A percentile compares a stretch with the other conserved stretches of the same genome.
Evolutionary conservation across 108 stramenopile genomes (phyloP).

Genomic region (Cafeteria roenbergensis): DNA sequence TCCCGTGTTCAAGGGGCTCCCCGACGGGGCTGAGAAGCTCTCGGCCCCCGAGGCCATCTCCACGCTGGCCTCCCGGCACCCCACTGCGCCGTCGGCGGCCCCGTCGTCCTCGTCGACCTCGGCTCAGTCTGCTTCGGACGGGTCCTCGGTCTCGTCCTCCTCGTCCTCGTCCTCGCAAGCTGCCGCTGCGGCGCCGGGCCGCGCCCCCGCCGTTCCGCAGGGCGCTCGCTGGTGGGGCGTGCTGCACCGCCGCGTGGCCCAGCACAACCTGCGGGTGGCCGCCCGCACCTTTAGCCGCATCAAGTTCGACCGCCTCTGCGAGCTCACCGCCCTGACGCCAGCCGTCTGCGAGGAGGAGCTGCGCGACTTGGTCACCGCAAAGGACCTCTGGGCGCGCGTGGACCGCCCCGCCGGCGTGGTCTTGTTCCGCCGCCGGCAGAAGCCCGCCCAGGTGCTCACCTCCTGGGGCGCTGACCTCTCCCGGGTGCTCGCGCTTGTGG

Average conservation of each 20-base stretch:
- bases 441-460: conserved; percentile 64
- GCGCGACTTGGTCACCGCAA: conserved; percentile 66
- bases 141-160: too few relatives aligned
- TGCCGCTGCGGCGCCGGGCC: too few relatives aligned
- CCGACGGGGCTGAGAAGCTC: too few relatives aligned
- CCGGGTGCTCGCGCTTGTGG: conserved; percentile 71
- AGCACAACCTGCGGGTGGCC: conserved; percentile 85
- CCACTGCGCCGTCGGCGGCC: too few relatives aligned
- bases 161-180: too few relatives aligned
- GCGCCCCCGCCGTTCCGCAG: too few relatives aligned
- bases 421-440: conserved; percentile 54
- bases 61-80: too few relatives aligned
- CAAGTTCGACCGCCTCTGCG: conserved; percentile 62
- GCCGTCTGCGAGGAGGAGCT: conserved; percentile 62
- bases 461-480: conserved; percentile 86
- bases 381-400: conserved; percentile 69
- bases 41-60: too few relatives aligned
- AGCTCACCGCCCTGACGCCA: conserved; percentile 59
- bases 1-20: conserved; percentile 6
- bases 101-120: too few relatives aligned
- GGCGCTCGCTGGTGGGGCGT: conserved; percentile 10
- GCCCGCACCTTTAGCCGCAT: conserved; percentile 77
- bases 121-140: too few relatives aligned
- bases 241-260: conserved; percentile 74
- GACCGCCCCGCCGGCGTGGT: conserved; percentile 84